Percentiles rank a stretch among this genome's conserved stretches.
phyloP scores from a whole-genome alignment of 1,284 basidiomycete species.

The Singerocomus inundabilis region DNA sequence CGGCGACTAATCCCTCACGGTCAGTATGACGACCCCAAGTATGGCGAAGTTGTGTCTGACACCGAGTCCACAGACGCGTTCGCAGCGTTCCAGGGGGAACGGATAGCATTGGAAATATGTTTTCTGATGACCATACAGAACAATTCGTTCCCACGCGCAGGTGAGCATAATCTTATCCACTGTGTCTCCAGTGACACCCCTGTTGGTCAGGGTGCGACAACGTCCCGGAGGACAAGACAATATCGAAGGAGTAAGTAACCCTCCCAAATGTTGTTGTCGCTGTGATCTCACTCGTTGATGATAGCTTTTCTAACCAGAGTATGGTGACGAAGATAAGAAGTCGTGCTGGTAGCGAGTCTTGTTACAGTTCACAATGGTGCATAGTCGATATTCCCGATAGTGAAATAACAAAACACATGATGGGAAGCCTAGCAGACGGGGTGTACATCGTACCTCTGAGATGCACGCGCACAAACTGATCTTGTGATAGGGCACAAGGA shows the following conservation, averaged over 20 bases:
- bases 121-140: conserved; percentile 41
- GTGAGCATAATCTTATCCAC: conserved; percentile 33
- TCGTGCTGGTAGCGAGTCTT: not conserved
- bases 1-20: conserved; percentile 32
- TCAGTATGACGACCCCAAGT: conserved; percentile 19
- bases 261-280: not conserved
- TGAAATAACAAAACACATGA: not conserved
- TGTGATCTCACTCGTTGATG: conserved; percentile 5
- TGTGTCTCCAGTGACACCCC: not conserved
- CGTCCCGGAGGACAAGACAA: conserved; percentile 63
- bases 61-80: conserved; percentile 43
- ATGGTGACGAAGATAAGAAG: not conserved
- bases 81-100: conserved; percentile 51
- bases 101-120: conserved; percentile 47
- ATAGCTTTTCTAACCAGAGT: conserved; percentile 27
- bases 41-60: not conserved
- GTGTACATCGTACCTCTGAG: not conserved
- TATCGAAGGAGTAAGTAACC: conserved; percentile 49
- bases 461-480: not conserved
- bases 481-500: no score
- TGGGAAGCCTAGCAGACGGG: not conserved
- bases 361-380: not conserved
- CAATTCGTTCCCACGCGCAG: conserved; percentile 66
- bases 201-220: conserved; percentile 49
- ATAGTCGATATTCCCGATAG: not conserved